Evolutionary conservation across 1,284 basidiomycete genomes (phyloP).

Genomic region (Ceratobasidium sp.): DNA sequence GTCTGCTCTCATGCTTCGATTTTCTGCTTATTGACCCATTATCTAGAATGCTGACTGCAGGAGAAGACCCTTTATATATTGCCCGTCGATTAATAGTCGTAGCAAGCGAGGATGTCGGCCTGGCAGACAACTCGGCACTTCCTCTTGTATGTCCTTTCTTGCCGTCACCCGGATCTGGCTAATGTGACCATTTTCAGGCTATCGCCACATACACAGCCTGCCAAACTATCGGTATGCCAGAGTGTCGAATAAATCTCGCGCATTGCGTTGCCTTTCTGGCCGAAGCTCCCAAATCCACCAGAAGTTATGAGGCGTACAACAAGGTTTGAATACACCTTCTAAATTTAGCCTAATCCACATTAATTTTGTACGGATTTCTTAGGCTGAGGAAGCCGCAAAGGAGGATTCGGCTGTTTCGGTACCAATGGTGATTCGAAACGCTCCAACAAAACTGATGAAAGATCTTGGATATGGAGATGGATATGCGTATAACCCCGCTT

Average conservation of each 20-base stretch:
- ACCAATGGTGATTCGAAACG: slow-evolving; percentile 84
- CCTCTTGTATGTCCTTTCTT: slow-evolving; percentile 61
- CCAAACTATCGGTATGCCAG: slow-evolving; percentile 85
- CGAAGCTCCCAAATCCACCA: slow-evolving; percentile 83
- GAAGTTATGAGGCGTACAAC: slow-evolving; percentile 80
- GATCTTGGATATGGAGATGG: slow-evolving; percentile 76
- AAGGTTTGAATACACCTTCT: slow-evolving; percentile 47
- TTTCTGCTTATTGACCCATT: slow-evolving; percentile 27
- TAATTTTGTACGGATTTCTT: not conserved
- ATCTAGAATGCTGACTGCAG: slow-evolving; percentile 75
- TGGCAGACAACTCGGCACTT: slow-evolving; percentile 76
- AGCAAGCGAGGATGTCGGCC: slow-evolving; percentile 85
- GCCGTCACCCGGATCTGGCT: slow-evolving; percentile 6
- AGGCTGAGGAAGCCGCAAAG: slow-evolving; percentile 69
- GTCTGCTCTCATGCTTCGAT: slow-evolving; percentile 31
- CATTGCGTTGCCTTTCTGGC: slow-evolving; percentile 84
- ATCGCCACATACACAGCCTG: slow-evolving; percentile 81
- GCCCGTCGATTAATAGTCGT: slow-evolving; percentile 83
- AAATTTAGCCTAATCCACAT: not conserved
- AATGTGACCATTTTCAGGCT: slow-evolving; percentile 57
- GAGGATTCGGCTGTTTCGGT: slow-evolving; percentile 64
- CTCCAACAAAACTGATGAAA: slow-evolving; percentile 84
- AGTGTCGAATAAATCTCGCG: slow-evolving; percentile 77
- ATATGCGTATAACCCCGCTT: slow-evolving; percentile 83
- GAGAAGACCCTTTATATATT: slow-evolving; percentile 88